Evolutionary conservation across 805 yeast species (phyloP), one percentile per base, ranked within the genome.

Genomic region (Danielia oregonensis): DNA sequence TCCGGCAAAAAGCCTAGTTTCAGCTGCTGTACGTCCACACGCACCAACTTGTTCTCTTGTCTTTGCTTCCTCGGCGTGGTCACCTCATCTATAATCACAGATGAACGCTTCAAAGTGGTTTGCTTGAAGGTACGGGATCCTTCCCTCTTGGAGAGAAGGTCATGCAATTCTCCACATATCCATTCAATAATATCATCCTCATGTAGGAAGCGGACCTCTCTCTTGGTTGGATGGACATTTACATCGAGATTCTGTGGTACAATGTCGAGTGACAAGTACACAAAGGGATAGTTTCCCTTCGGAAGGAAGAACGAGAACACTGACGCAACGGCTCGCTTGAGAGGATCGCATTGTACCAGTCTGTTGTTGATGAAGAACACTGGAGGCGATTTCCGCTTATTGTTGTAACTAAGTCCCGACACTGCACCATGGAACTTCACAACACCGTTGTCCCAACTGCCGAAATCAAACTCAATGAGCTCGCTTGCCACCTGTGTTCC

Each of bases 201-300:
- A 54, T 78, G 59, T 23, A 93, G 61, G 53, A 93, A 88, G 27
- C 94, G 57, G 2, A 93, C 97, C 49, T 91, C 97, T 39, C 91
- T 72, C 48, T 93, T 93, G 0, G 97, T 91, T 0, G 98, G 98
- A 53, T 93, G 98, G 10, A 93, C 81, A 54, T 93, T 93, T 11
- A 93, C 97, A 55, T 93, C 98, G 6, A 93, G 70, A 40, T 81
- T 79, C 22, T 60, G 61, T 1, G 96, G 85, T 15, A 70, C 64
- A 2, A 93, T 76, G 13, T 64, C 63, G n/a, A 93, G 54, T 30
- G 85, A 70, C 33, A 93, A 39, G 57, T 88, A 93, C 1, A 86
- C 70, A 53, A 93, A 93, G 0, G 95, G 82, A 44, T 71, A 76
- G 32, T 47, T 52, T 0, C 94, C 94, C 46, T 82, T 85, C 0